These are phyloP conservation scores for Amphirosellinia nigrospora DNA, from an alignment of 495 filamentous ascomycete species.

Conservation along the genomic window DNA sequence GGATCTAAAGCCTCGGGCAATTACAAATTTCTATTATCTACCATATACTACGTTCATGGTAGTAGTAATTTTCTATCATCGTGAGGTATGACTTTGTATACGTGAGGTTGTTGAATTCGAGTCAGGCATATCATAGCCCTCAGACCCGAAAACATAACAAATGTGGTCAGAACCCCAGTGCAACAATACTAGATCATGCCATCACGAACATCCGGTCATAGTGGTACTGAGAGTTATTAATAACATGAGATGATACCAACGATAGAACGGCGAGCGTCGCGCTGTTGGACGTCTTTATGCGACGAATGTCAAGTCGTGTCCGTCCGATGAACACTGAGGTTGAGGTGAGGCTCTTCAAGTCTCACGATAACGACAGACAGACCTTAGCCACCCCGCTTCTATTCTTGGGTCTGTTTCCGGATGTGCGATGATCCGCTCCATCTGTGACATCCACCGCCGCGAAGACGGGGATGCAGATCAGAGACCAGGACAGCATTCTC, in stretches of 20 bases:
- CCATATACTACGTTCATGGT: too few relatives aligned
- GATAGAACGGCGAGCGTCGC: background rate
- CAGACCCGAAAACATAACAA: background rate
- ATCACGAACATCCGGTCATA: background rate
- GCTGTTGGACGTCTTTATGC: background rate
- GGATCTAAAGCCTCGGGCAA: too few relatives aligned
- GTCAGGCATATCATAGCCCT: background rate
- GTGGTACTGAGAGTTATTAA: background rate
- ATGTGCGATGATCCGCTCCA: slow-evolving; percentile 20
- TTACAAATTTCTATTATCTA: too few relatives aligned
- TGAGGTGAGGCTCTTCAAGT: slow-evolving; percentile 13
- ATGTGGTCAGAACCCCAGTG: background rate
- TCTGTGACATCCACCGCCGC: slow-evolving; percentile 18
- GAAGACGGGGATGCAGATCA: background rate
- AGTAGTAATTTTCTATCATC: background rate
- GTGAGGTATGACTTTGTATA: background rate
- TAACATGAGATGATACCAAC: background rate
- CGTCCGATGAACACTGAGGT: background rate
- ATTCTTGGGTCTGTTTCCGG: slow-evolving; percentile 22
- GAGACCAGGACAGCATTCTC: background rate
- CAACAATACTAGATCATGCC: background rate
- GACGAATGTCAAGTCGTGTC: slow-evolving; percentile 1
- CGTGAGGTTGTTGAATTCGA: background rate
- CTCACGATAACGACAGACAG: slow-evolving; percentile 14
- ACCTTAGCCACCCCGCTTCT: slow-evolving; percentile 7